Percentiles rank a stretch among this genome's conserved stretches.
Evolutionary conservation across 2,329 filamentous ascomycete species (phyloP).

Genomic region (Raffaelea albimanens): DNA sequence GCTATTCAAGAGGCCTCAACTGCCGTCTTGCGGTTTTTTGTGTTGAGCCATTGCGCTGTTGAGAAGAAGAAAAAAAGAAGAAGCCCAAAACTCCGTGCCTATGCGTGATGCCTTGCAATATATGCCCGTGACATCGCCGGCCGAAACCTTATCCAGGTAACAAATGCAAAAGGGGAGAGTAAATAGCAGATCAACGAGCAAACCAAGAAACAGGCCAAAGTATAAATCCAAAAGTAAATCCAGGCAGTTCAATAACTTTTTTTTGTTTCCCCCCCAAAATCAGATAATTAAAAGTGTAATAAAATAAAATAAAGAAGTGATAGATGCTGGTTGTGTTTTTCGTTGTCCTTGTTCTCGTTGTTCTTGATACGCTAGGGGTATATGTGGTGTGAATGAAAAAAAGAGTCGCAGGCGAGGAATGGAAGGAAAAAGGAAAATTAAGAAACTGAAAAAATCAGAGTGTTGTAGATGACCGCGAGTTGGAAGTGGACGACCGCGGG

Average conservation of each 20-base stretch:
- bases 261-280: not conserved
- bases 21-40: too few relatives aligned
- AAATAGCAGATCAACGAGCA: not conserved
- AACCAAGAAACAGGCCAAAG: not conserved
- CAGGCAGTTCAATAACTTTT: not conserved
- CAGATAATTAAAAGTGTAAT: slow-evolving; percentile 2
- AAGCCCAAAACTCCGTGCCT: too few relatives aligned
- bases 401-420: not conserved
- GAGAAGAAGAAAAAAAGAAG: too few relatives aligned
- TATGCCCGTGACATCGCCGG: too few relatives aligned
- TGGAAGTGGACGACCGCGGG: not conserved
- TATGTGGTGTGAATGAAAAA: not conserved
- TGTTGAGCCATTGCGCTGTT: too few relatives aligned
- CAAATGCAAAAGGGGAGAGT: too few relatives aligned
- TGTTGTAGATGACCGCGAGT: not conserved
- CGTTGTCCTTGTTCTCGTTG: too few relatives aligned
- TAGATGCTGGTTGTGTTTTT: not conserved
- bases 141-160: too few relatives aligned
- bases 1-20: too few relatives aligned
- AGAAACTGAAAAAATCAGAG: not conserved
- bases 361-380: too few relatives aligned
- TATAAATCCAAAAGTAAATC: not conserved
- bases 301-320: not conserved
- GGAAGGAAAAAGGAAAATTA: not conserved
- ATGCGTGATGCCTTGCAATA: too few relatives aligned